Evolutionary conservation across 352 stramenopile species (phyloP).

Genomic region (Phytophthora palmivora): DNA sequence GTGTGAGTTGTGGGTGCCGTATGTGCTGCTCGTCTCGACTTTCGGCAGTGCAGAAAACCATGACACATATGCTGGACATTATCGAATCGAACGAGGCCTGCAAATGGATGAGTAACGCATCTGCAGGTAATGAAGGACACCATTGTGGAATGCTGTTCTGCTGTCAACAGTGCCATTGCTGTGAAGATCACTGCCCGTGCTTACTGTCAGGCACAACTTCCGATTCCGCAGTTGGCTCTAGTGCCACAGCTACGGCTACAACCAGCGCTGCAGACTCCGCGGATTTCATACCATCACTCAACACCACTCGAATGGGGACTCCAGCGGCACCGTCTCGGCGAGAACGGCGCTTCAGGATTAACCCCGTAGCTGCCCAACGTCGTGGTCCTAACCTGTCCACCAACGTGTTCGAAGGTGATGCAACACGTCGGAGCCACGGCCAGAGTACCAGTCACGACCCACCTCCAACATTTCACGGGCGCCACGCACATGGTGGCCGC

Average conservation of each 20-base stretch:
- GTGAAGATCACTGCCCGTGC: conserved; percentile 52
- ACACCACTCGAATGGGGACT: conserved; percentile 9
- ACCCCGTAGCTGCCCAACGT: conserved; percentile 34
- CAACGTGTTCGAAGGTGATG: conserved; percentile 6
- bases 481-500: conserved; percentile 4
- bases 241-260: neutral
- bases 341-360: conserved; percentile 45
- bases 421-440: neutral
- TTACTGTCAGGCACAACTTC: conserved; percentile 20
- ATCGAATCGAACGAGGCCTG: conserved; percentile 70
- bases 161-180: conserved; percentile 49
- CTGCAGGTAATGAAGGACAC: conserved; percentile 20
- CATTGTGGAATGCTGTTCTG: conserved; percentile 49
- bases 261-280: conserved; percentile 7
- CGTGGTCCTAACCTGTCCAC: conserved; percentile 18
- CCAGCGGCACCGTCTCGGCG: conserved; percentile 6
- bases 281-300: conserved; percentile 18
- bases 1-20: conserved; percentile 71
- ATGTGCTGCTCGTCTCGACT: conserved; percentile 74
- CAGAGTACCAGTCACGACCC: too few species aligned
- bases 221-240: neutral
- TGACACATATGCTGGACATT: conserved; percentile 57
- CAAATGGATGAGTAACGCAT: conserved; percentile 52
- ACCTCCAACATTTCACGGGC: neutral
- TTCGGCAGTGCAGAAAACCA: conserved; percentile 64